phyloP scores from a whole-genome alignment of 352 stramenopile genomes.

The Plasmopara viticola region DNA sequence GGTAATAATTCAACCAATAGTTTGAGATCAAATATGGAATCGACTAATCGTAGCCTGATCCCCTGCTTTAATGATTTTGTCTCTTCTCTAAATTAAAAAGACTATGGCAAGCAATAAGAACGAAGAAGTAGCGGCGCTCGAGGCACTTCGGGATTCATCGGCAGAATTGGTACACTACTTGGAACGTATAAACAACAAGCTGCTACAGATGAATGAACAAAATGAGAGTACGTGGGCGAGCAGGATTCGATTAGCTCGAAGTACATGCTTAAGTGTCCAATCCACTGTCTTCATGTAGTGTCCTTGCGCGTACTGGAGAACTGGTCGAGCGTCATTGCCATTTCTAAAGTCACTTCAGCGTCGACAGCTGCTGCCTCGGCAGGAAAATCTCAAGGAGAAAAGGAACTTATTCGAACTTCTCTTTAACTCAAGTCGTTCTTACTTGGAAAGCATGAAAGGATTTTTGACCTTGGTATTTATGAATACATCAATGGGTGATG shows the following conservation, averaged over 20 bases:
- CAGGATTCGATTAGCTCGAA: not conserved
- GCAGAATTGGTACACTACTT: constrained; percentile 69
- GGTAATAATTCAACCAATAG: too few species aligned
- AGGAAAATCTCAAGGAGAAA: constrained; percentile 30
- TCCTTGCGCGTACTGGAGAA: constrained; percentile 76
- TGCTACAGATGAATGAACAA: constrained; percentile 73
- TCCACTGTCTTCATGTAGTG: constrained; percentile 19
- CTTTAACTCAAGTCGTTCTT: constrained; percentile 9
- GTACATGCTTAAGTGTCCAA: too few species aligned
- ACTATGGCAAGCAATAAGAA: constrained; percentile 47
- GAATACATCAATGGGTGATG: too few species aligned
- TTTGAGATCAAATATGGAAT: too few species aligned
- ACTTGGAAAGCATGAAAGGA: too few species aligned
- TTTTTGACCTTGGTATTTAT: too few species aligned
- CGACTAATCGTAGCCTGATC: too few species aligned
- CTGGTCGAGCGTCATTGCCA: constrained; percentile 72
- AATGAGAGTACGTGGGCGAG: constrained; percentile 51
- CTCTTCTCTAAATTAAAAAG: too few species aligned
- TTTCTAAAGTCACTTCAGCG: constrained; percentile 44
- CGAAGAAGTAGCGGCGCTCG: constrained; percentile 72
- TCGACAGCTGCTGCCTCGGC: constrained; percentile 17
- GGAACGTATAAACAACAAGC: constrained; percentile 66
- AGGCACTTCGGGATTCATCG: constrained; percentile 71
- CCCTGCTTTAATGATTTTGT: too few species aligned
- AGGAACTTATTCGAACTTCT: constrained; percentile 56